A percentile compares a stretch with the other conserved stretches of the same genome.
phyloP scores from a whole-genome alignment of 1,284 basidiomycete genomes.

The Rhodotorula glutinis region DNA sequence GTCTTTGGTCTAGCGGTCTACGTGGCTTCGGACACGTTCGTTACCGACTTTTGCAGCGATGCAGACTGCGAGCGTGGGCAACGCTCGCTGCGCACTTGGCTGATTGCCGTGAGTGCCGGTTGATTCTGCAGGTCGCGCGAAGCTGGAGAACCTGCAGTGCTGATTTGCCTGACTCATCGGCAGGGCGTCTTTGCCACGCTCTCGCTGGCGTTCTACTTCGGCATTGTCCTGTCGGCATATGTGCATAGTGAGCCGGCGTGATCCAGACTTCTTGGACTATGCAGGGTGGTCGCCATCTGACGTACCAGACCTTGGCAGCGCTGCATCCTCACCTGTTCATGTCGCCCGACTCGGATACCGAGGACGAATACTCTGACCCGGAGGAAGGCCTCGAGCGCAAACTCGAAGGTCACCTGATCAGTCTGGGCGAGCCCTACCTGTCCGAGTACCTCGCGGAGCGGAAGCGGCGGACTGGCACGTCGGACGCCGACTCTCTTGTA shows the following conservation, averaged over 20 bases:
- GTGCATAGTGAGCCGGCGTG: constrained; percentile 7
- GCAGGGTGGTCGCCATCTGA: neutral
- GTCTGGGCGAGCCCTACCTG: neutral
- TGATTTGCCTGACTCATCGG: too few relatives aligned
- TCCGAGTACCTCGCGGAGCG: neutral
- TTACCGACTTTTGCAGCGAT: constrained; percentile 7
- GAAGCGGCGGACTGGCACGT: neutral
- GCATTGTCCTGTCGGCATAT: constrained; percentile 20
- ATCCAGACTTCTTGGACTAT: neutral
- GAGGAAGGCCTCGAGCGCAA: neutral
- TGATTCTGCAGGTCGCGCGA: too few relatives aligned
- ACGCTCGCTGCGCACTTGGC: neutral
- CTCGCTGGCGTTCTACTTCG: constrained; percentile 22
- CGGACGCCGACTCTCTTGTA: neutral
- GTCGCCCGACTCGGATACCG: constrained; percentile 20
- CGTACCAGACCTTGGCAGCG: too few relatives aligned
- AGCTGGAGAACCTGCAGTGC: too few relatives aligned
- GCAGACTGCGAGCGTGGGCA: constrained; percentile 3
- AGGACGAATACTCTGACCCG: constrained; percentile 27
- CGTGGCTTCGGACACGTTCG: constrained; percentile 11
- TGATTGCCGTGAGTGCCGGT: constrained; percentile 13
- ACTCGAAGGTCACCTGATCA: constrained; percentile 1
- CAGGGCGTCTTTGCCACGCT: constrained; percentile 24
- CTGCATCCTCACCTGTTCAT: constrained; percentile 28
- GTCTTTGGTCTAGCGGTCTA: constrained; percentile 15